Base-by-base conservation (phyloP, 2,329 filamentous ascomycete species). In the Apiospora sp. region DNA sequence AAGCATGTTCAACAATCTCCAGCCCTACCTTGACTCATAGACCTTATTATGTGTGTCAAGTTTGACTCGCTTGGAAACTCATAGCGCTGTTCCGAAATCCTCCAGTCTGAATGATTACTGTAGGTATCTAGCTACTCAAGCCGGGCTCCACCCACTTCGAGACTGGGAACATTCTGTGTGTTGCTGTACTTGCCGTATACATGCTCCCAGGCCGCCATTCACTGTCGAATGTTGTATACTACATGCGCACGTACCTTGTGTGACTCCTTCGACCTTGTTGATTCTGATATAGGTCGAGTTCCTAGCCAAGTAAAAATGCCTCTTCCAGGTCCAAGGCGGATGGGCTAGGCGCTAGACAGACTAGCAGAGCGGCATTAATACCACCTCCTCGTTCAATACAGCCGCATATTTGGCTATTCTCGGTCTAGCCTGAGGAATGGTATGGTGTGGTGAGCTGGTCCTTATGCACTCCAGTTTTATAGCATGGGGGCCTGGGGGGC, bases 371-470 rank as follows among this genome's bases (percentile, higher is more conserved):
- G 58, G 58, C 58, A 64, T 64, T 41, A 22, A 64, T 64, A 37
- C 54, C 30, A 64, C 58, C 58, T 24, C 34, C 58, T 64, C 58
- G 34, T n/a, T 41, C 58, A 41, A 41, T n/a, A 64, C 58, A 64
- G 34, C 58, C 58, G 58, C 58, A 64, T 41, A 64, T 64, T 34
- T 64, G 58, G 30, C 58, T 64, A 64, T 64, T 41, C 34, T 41
- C 34, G 58, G 58, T 41, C 58, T 64, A 64, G 58, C 34, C 19
- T 41, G 19, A 24, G 58, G 4, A n/a, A 24, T 64, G 58, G 19
- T 64, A 64, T 64, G 58, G 58, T 64, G 58, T 64, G 58, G 19
- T 64, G 58, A 64, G 58, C 58, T 64, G 58, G n/a, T 41, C 58
- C 58, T 64, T 41, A 64, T 64, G 58, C 58, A n/a, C 58, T 64